These are phyloP conservation scores for Exophiala lecanii-corni DNA, from an alignment of 2,329 filamentous ascomycete species.

Conservation along the genomic window DNA sequence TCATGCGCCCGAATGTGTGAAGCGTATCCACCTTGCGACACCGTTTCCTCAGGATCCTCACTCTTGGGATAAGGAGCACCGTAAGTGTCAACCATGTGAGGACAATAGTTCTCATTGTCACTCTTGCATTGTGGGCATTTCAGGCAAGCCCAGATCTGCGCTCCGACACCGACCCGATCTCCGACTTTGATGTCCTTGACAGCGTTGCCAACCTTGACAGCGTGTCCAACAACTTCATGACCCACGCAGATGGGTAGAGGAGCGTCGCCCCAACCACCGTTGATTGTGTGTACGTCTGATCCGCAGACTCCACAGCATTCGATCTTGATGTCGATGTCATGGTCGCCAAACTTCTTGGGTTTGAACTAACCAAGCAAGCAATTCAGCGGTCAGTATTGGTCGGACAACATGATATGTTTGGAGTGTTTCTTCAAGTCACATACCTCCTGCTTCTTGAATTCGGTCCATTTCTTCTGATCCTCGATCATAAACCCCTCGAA, in stretches of 20 bases:
- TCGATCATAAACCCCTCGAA: slow-evolving; percentile 49
- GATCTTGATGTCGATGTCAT: slow-evolving; percentile 85
- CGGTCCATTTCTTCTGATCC: slow-evolving; percentile 62
- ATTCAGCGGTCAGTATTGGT: slow-evolving; percentile 6
- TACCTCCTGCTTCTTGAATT: slow-evolving; percentile 55
- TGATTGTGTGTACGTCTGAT: slow-evolving; percentile 67
- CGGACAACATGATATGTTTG: background rate
- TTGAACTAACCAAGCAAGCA: no score
- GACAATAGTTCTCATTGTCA: slow-evolving; percentile 66
- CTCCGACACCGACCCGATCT: slow-evolving; percentile 64
- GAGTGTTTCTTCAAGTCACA: no score
- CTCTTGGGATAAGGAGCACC: slow-evolving; percentile 47
- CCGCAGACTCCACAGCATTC: slow-evolving; percentile 74
- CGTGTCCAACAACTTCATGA: slow-evolving; percentile 65
- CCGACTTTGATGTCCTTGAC: slow-evolving; percentile 59
- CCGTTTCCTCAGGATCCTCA: slow-evolving; percentile 50
- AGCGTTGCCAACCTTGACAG: slow-evolving; percentile 62
- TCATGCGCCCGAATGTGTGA: slow-evolving; percentile 69
- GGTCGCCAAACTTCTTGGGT: slow-evolving; percentile 79
- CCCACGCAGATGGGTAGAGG: slow-evolving; percentile 51
- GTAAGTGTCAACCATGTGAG: slow-evolving; percentile 50
- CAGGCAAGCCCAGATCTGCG: slow-evolving; percentile 61
- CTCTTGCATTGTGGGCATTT: slow-evolving; percentile 62
- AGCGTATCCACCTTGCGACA: slow-evolving; percentile 63
- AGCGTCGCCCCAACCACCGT: slow-evolving; percentile 51